A percentile compares a stretch with the other conserved stretches of the same genome.
phyloP scores from a whole-genome alignment of 1,284 basidiomycete genomes.

The Cryptococcus sp. region DNA sequence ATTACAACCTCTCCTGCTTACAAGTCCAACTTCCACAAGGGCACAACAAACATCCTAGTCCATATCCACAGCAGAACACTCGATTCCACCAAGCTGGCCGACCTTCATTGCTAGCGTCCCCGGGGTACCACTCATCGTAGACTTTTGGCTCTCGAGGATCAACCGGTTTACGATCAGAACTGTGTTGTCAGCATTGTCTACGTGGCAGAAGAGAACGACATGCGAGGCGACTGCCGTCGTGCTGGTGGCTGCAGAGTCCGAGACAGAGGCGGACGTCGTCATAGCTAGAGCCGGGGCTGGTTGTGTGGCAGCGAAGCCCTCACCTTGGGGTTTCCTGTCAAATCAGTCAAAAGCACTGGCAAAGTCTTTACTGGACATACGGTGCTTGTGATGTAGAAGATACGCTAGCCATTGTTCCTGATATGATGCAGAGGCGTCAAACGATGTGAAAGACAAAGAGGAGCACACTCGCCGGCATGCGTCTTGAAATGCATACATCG shows the following conservation, averaged over 20 bases:
- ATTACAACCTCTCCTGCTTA: conserved; percentile 21
- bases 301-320: background rate
- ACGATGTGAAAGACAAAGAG: background rate
- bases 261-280: background rate
- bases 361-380: no score
- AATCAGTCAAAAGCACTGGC: no score
- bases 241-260: background rate
- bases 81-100: conserved; percentile 33
- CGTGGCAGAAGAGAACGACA: background rate
- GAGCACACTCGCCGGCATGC: no score
- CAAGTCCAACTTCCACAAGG: conserved; percentile 31
- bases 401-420: background rate
- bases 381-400: background rate
- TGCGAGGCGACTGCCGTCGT: background rate
- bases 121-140: conserved; percentile 32
- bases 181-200: background rate
- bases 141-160: conserved; percentile 3
- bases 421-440: background rate
- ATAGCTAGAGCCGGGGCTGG: background rate
- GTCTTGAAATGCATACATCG: background rate
- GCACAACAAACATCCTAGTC: conserved; percentile 30
- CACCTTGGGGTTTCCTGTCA: no score
- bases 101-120: conserved; percentile 25
- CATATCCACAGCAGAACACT: conserved; percentile 34
- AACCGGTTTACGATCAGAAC: background rate